Conservation (phyloP, 176 grass and related monocot species). For the Eleusine indica region DNA sequence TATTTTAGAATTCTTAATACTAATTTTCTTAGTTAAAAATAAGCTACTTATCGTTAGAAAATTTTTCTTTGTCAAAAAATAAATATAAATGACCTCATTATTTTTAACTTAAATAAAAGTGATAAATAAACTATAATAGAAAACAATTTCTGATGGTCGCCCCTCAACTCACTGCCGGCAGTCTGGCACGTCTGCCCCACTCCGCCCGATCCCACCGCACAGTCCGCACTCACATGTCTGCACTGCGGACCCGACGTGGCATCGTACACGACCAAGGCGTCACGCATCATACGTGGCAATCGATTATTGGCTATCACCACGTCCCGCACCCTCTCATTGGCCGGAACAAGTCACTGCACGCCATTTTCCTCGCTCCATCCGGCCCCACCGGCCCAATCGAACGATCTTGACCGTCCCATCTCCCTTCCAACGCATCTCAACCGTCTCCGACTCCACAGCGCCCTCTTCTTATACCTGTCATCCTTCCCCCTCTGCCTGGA, state of each 20-base stretch:
- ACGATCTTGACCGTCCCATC: slow-evolving; percentile 1
- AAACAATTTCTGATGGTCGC: too few relatives aligned
- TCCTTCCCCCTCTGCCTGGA: background rate
- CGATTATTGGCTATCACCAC: background rate
- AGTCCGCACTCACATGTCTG: background rate
- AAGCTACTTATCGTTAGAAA: too few relatives aligned
- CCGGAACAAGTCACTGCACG: slow-evolving; percentile 44
- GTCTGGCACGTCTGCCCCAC: background rate
- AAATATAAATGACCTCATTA: too few relatives aligned
- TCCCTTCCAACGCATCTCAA: background rate
- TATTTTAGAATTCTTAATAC: too few relatives aligned
- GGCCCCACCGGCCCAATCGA: background rate
- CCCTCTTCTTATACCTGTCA: slow-evolving; percentile 25
- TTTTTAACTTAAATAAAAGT: too few relatives aligned
- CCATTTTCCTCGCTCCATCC: background rate
- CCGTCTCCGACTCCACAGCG: background rate
- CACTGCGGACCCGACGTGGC: slow-evolving; percentile 9
- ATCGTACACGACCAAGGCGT: slow-evolving; percentile 11
- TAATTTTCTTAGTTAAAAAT: too few relatives aligned
- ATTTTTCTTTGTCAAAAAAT: too few relatives aligned
- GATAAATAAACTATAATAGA: too few relatives aligned
- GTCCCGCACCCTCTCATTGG: slow-evolving; percentile 38
- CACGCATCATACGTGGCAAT: background rate
- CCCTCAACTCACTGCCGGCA: too few relatives aligned
- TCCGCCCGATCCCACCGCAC: background rate